Evolutionary conservation across 2,329 filamentous ascomycete genomes (phyloP).

Genomic region (Curvularia hawaiiensis): DNA sequence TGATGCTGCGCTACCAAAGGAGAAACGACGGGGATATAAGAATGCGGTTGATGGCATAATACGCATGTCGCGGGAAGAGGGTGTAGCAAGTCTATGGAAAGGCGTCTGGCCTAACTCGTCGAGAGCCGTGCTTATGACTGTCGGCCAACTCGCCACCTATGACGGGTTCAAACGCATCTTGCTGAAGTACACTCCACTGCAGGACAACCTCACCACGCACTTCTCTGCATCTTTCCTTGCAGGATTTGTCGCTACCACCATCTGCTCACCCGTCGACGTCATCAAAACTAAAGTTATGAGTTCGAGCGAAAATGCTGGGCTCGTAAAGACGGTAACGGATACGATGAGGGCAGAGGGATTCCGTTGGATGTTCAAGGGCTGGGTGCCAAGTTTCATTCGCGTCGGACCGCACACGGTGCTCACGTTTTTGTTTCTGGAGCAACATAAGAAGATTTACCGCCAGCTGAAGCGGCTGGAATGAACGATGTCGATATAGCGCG

Average conservation of each 20-base stretch:
- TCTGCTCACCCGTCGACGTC: slow-evolving; percentile 85
- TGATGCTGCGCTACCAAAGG: slow-evolving; percentile 75
- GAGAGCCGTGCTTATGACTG: slow-evolving; percentile 86
- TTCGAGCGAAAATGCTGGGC: slow-evolving; percentile 58
- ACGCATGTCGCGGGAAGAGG: slow-evolving; percentile 87
- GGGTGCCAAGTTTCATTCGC: slow-evolving; percentile 78
- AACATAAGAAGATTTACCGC: slow-evolving; percentile 79
- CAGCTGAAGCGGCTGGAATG: slow-evolving; percentile 25
- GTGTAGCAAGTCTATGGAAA: slow-evolving; percentile 75
- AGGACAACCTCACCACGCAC: slow-evolving; percentile 74
- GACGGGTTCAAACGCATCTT: slow-evolving; percentile 78
- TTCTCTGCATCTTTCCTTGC: slow-evolving; percentile 78
- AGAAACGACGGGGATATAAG: slow-evolving; percentile 83
- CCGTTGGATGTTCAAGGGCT: slow-evolving; percentile 87
- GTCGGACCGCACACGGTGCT: slow-evolving; percentile 79
- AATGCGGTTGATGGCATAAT: slow-evolving; percentile 85
- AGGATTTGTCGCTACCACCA: slow-evolving; percentile 81
- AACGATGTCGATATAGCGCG: neutral
- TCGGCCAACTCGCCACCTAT: slow-evolving; percentile 81
- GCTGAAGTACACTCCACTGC: slow-evolving; percentile 67
- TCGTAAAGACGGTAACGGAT: slow-evolving; percentile 66
- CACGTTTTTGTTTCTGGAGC: slow-evolving; percentile 85
- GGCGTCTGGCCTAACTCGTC: slow-evolving; percentile 84
- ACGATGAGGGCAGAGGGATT: slow-evolving; percentile 74
- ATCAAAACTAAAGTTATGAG: slow-evolving; percentile 91